Conservation (phyloP, 139 green algal species). For the Haematococcus sp. region DNA sequence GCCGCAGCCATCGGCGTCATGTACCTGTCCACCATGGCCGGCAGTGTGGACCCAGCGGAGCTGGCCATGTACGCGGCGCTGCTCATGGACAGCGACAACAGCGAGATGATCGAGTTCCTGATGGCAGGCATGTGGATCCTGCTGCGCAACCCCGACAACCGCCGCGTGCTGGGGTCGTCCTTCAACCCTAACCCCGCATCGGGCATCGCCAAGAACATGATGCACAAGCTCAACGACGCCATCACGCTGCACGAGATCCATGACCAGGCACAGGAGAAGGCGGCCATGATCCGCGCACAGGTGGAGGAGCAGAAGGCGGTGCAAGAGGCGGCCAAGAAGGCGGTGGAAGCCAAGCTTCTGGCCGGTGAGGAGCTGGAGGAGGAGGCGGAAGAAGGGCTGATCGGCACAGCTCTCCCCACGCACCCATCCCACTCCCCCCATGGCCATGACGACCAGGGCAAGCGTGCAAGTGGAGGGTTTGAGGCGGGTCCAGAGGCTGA, state of each 20-base stretch:
- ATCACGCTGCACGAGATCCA: conserved; percentile 65
- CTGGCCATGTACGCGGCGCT: conserved; percentile 66
- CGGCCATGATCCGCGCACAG: not conserved
- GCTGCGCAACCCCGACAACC: conserved; percentile 59
- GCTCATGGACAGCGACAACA: conserved; percentile 49
- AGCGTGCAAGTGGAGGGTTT: not conserved
- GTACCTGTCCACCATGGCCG: conserved; percentile 75
- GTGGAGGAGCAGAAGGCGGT: not conserved
- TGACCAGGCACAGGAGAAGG: conserved; percentile 35
- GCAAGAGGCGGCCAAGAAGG: not conserved
- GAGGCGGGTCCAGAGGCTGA: too few relatives aligned
- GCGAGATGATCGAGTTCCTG: conserved; percentile 71
- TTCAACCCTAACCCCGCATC: conserved; percentile 34
- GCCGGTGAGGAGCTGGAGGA: not conserved
- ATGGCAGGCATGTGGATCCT: conserved; percentile 82
- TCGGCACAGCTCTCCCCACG: too few relatives aligned
- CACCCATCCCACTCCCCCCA: too few relatives aligned
- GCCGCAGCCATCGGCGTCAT: conserved; percentile 70
- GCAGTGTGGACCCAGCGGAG: conserved; percentile 46
- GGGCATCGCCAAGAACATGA: conserved; percentile 42
- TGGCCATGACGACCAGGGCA: not conserved
- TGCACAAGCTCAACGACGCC: conserved; percentile 63
- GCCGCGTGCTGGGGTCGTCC: conserved; percentile 34
- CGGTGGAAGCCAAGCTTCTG: not conserved
- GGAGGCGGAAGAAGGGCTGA: too few relatives aligned